phyloP scores from a whole-genome alignment of 257 asterid species.

The Solanum infundibuliforme region DNA sequence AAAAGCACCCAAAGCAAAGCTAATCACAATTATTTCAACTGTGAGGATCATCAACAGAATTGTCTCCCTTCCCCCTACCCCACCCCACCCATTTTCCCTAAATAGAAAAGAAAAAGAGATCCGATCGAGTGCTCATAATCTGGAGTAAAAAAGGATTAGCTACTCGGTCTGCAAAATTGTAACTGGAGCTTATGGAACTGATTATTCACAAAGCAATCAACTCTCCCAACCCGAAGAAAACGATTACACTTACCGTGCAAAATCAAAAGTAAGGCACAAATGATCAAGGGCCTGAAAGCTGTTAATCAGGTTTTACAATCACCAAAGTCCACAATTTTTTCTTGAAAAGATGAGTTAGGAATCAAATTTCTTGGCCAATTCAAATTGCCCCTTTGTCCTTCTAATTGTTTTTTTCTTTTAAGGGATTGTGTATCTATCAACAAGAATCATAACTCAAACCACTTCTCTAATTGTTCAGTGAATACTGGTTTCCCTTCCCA shows the following conservation, averaged over 20 bases:
- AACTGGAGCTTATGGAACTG: not conserved
- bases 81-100: not conserved
- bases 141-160: not conserved
- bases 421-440: not conserved
- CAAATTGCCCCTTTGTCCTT: not conserved
- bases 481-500: not conserved
- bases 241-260: not conserved
- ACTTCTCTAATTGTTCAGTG: not conserved
- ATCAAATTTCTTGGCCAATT: not conserved
- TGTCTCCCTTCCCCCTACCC: not conserved
- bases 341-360: not conserved
- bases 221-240: not conserved
- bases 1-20: not conserved
- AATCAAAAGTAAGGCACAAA: not conserved
- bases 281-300: not conserved
- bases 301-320: not conserved
- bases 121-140: not conserved
- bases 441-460: not conserved
- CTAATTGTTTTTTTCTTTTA: not conserved
- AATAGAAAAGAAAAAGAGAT: not conserved
- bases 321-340: not conserved
- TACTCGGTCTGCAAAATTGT: not conserved
- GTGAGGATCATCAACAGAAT: not conserved
- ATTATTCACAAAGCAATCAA: not conserved
- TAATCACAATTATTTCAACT: not conserved